Evolutionary conservation across 2,329 filamentous ascomycete species (phyloP), one percentile per base, ranked within the genome.

Genomic region (Epichloe hybrida): DNA sequence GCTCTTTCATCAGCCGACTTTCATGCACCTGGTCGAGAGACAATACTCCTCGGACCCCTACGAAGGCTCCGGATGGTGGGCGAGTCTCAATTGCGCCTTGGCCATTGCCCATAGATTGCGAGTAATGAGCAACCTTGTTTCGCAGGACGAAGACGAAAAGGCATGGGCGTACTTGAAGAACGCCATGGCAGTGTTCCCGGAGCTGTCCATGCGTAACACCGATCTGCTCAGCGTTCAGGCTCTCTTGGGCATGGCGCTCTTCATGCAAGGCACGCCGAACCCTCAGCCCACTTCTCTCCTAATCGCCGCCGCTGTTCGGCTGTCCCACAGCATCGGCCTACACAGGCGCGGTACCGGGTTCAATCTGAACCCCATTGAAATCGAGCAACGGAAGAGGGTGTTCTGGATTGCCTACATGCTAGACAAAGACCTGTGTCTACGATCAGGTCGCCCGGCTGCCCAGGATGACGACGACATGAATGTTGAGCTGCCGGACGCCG

Each of bases 101-200:
- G 93, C 91, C n/a, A 94, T 96, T 58, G 86, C 91, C 5, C 88
- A 96, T 63, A 80, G 93, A 40, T 73, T 98, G 61, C 84, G 93
- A 11, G 88, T 96, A 21, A 95, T 96, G 89, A 95, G 88, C 71
- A 93, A 95, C 61, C 72, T 95, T 8, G 88, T 95, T 0, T 84
- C 89, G 1, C 81, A 86, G 55, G 89, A 95, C 55, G 91, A 97
- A 63, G 93, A 97, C 58, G 83, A 90, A 49, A 94, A 94, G 64
- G 90, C 90, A 0, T 97, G 93, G 90, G 84, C 83, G 2, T 94
- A 96, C 64, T 72, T 98, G 59, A 97, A 98, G 72, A 98, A 98
- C 63, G 90, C 91, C 15, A 86, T 97, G 80, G 88, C 86, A 17
- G 88, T 95, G 42, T 84, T 95, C 63, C 83, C 89, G 0, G 93